These are phyloP conservation scores for Paecilomyces formosus DNA, from an alignment of 2,329 filamentous ascomycete species.

Conservation along the genomic window DNA sequence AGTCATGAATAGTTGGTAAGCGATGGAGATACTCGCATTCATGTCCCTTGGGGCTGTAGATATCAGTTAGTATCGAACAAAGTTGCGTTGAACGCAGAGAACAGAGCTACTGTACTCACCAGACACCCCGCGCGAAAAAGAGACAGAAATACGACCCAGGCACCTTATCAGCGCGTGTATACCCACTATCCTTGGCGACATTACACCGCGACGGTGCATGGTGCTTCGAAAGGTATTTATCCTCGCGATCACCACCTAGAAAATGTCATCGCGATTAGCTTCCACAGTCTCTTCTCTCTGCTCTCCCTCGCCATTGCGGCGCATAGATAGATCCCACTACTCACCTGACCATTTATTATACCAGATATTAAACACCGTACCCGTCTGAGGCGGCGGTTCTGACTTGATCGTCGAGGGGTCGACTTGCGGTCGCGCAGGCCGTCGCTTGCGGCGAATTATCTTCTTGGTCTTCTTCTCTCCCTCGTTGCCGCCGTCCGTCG, in stretches of 20 bases:
- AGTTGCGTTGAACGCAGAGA: not conserved
- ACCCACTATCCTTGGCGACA: constrained; percentile 69
- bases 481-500: constrained; percentile 26
- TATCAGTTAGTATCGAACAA: not conserved
- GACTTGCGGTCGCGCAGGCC: constrained; percentile 83
- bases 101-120: constrained; percentile 23
- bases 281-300: not conserved
- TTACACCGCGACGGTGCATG: constrained; percentile 82
- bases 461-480: constrained; percentile 67
- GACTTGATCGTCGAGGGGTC: constrained; percentile 76
- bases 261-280: not conserved
- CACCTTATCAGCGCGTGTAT: constrained; percentile 68
- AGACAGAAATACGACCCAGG: constrained; percentile 85
- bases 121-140: constrained; percentile 75
- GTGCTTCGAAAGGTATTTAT: constrained; percentile 78
- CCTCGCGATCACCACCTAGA: constrained; percentile 74
- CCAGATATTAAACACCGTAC: constrained; percentile 97
- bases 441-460: constrained; percentile 82
- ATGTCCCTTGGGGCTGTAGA: constrained; percentile 61
- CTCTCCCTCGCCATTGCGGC: not conserved
- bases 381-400: constrained; percentile 83
- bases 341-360: constrained; percentile 88
- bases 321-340: not conserved
- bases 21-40: constrained; percentile 94
- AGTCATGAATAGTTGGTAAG: constrained; percentile 75